Evolutionary conservation across 192 early-diverging fungal species (phyloP), one percentile per base, ranked within the genome.

Genomic region (Powellomyces hirtus): DNA sequence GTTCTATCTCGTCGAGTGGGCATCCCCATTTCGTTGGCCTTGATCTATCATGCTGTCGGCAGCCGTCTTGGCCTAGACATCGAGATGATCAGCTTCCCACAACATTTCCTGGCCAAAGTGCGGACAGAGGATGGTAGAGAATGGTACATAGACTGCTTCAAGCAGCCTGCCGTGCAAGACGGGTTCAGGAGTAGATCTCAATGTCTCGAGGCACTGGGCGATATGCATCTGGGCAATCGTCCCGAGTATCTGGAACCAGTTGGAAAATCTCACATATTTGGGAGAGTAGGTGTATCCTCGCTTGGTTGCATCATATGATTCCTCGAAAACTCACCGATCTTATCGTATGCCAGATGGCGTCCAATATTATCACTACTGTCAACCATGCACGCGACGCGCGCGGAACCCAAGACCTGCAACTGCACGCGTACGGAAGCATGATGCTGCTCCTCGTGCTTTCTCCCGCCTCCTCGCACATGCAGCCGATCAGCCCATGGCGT

Each of bases 111-210:
- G 65, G 55, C 52, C 14, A 34, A 38, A 18, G 20, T 67, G 10
- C 26, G 26, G 14, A 67, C 65, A 0, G 65, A 67, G 29, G 52
- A 58, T 27, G 65, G 65, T 8, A 24, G 0, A 0, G 33, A 53
- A n/a, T 58, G 65, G 52, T 67, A 34, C 29, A 34, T 67, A 8
- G 65, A 67, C 65, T 67, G 65, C 55, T 67, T 67, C 36, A 14
- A 27, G 4, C 16, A 4, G 7, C 53, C 24, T 16, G 53, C 6
- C 18, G 20, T 29, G 6, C 20, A 27, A 18, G 52, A 34, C 16
- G 55, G 37, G 40, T 67, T 67, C 49, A 53, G 36, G 36, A 57
- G 33, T 1, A 30, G 65, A 37, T 16, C 30, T 26, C 33, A 67
- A 10, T 67, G 65, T 29, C 4, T 58, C 8, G 53, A 7, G 18